Evolutionary conservation across 139 green algal species (phyloP).

Genomic region (Edaphochlamys debaryana): DNA sequence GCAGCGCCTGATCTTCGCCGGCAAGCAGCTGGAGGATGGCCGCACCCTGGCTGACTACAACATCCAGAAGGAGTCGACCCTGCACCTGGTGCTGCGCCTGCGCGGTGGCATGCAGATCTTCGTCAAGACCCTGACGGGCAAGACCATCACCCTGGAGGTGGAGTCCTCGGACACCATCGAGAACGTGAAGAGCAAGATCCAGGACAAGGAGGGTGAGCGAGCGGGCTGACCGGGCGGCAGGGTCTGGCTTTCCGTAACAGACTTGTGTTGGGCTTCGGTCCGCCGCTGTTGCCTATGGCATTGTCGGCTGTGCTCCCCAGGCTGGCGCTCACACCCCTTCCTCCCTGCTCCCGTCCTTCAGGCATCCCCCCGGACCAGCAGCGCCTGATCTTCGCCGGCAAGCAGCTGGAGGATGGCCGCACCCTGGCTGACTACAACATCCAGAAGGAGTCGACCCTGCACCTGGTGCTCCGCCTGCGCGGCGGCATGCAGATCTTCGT

Average conservation of each 20-base stretch:
- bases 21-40: slow-evolving; percentile 95
- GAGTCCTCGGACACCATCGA: slow-evolving; percentile 84
- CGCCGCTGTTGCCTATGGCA: too few relatives aligned
- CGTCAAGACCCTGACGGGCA: too few relatives aligned
- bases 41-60: too few relatives aligned
- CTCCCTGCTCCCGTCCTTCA: neutral
- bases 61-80: too few relatives aligned
- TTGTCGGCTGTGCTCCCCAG: neutral
- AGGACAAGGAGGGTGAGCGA: slow-evolving; percentile 76
- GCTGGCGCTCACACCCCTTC: neutral
- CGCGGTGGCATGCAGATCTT: too few relatives aligned
- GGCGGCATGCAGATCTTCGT: too few relatives aligned
- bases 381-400: slow-evolving; percentile 93
- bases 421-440: slow-evolving; percentile 97
- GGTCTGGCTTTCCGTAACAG: slow-evolving; percentile 89
- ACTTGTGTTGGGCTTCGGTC: slow-evolving; percentile 55
- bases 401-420: slow-evolving; percentile 94
- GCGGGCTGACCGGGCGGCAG: slow-evolving; percentile 93
- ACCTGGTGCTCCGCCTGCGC: slow-evolving; percentile 73
- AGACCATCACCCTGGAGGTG: too few relatives aligned
- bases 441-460: slow-evolving; percentile 89
- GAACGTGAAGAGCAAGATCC: slow-evolving; percentile 90
- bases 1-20: slow-evolving; percentile 95
- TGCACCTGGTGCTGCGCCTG: too few relatives aligned
- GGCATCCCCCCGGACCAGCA: slow-evolving; percentile 93